Evolutionary conservation across 1,139 yeast genomes (phyloP).

Genomic region (Waltiozyma sp.): DNA sequence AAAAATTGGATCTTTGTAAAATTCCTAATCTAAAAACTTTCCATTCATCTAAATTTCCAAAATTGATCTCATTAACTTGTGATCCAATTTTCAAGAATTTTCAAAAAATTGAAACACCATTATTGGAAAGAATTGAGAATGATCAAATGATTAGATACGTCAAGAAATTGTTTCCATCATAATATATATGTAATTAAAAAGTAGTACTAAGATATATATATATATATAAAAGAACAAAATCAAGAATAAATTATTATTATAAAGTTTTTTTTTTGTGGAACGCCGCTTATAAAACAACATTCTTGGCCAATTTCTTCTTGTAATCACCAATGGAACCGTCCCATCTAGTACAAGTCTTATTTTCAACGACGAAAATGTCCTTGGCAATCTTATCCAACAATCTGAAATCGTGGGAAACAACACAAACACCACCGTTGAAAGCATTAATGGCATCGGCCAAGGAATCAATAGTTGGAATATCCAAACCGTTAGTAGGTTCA

Average conservation of each 20-base stretch:
- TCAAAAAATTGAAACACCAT: constrained; percentile 1
- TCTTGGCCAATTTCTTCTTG: constrained; percentile 86
- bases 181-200: background rate
- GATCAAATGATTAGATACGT: constrained; percentile 2
- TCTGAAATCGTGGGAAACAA: constrained; percentile 98
- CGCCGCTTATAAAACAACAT: constrained; percentile 54
- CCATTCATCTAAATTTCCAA: background rate
- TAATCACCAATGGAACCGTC: constrained; percentile 82
- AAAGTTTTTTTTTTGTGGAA: no score
- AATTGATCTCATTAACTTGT: constrained; percentile 1
- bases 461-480: constrained; percentile 95
- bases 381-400: constrained; percentile 94
- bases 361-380: constrained; percentile 91
- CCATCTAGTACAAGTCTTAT: constrained; percentile 95
- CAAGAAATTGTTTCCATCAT: background rate
- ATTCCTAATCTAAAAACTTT: constrained; percentile 1
- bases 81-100: constrained; percentile 1
- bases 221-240: background rate
- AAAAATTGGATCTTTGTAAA: constrained; percentile 5
- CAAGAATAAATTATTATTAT: background rate
- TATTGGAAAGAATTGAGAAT: constrained; percentile 1
- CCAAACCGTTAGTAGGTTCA: constrained; percentile 99
- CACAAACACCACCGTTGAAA: constrained; percentile 96
- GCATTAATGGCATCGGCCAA: constrained; percentile 91
- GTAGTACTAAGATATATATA: background rate